phyloP scores from a whole-genome alignment of 2,329 filamentous ascomycete genomes.

The Ploettnerulaceae sp. region DNA sequence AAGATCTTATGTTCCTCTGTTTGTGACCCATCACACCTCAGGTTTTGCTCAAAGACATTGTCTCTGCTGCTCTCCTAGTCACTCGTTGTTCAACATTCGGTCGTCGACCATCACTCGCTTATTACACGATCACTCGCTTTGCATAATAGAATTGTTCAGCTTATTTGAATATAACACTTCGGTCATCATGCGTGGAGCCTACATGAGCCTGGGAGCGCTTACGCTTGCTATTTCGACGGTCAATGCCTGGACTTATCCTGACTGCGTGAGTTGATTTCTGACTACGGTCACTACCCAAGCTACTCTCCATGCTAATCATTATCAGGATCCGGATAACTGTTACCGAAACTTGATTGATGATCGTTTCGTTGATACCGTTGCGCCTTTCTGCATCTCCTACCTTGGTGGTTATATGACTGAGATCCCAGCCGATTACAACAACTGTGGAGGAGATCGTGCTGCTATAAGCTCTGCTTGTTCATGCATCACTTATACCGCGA shows the following conservation, averaged over 20 bases:
- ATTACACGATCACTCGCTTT: neutral
- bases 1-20: neutral
- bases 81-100: constrained; percentile 4
- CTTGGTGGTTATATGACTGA: constrained; percentile 32
- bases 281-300: neutral
- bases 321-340: constrained; percentile 33
- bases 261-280: constrained; percentile 21
- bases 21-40: neutral
- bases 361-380: constrained; percentile 32
- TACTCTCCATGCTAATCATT: neutral
- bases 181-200: constrained; percentile 18
- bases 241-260: constrained; percentile 22
- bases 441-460: constrained; percentile 25
- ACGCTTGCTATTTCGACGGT: constrained; percentile 17
- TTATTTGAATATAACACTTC: neutral
- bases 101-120: constrained; percentile 9
- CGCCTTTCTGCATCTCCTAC: constrained; percentile 35
- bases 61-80: neutral
- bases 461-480: constrained; percentile 29
- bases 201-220: constrained; percentile 17
- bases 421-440: constrained; percentile 34
- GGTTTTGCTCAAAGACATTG: neutral
- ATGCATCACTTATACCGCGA: constrained; percentile 35
- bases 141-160: neutral
- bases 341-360: constrained; percentile 36